These are phyloP conservation scores for Cryoendolithus antarcticus DNA, from an alignment of 2,329 filamentous ascomycete genomes.

Conservation along the genomic window DNA sequence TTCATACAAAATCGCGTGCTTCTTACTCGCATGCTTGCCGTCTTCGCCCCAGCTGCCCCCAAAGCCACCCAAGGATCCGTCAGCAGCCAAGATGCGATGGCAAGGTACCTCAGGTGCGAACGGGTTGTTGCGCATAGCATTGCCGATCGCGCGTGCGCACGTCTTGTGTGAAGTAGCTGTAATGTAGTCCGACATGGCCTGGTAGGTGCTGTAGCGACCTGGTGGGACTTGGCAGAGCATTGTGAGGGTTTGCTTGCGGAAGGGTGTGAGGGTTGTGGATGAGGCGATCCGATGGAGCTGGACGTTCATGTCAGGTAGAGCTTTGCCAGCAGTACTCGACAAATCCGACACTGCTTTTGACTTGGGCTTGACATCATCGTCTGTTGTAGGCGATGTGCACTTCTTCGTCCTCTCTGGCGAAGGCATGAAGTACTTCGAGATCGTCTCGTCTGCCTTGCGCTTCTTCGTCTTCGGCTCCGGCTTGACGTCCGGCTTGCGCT, in stretches of 20 bases:
- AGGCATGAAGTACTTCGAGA: slow-evolving; percentile 21
- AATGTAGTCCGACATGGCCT: slow-evolving; percentile 23
- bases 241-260: slow-evolving; percentile 28
- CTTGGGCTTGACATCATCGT: neutral
- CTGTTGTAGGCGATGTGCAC: slow-evolving; percentile 1
- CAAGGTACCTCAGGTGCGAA: slow-evolving; percentile 33
- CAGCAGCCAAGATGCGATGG: slow-evolving; percentile 26
- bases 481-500: slow-evolving; percentile 1
- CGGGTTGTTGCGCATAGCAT: slow-evolving; percentile 29
- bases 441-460: slow-evolving; percentile 5
- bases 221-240: slow-evolving; percentile 24
- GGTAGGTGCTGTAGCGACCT: slow-evolving; percentile 26
- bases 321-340: neutral
- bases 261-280: slow-evolving; percentile 35
- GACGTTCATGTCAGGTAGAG: slow-evolving; percentile 7
- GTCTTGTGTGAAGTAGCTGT: slow-evolving; percentile 21
- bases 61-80: slow-evolving; percentile 37
- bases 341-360: too few species aligned
- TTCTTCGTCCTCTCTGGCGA: slow-evolving; percentile 7
- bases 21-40: slow-evolving; percentile 30
- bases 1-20: slow-evolving; percentile 28
- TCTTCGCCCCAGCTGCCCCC: slow-evolving; percentile 37
- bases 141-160: slow-evolving; percentile 28
- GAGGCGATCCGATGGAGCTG: slow-evolving; percentile 29
- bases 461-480: slow-evolving; percentile 1